Conservation (phyloP, 148 eudicot genomes). For the Heliosperma pusillum region DNA sequence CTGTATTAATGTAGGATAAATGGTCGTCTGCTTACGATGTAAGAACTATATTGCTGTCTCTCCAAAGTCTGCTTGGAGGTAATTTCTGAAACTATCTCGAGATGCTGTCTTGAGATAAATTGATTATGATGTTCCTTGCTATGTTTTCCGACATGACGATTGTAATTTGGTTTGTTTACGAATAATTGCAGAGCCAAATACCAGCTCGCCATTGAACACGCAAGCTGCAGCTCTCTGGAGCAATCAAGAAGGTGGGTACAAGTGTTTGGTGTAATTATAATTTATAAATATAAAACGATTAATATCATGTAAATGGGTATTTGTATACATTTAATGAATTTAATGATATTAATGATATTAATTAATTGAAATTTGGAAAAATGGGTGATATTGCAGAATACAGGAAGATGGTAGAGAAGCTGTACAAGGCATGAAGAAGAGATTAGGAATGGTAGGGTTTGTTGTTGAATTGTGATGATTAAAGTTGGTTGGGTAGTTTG, state of each 20-base stretch:
- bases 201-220: slow-evolving; percentile 83
- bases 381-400: slow-evolving; percentile 54
- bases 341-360: not conserved
- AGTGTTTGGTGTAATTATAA: not conserved
- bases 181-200: slow-evolving; percentile 44
- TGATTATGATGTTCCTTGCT: too few species aligned
- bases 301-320: too few species aligned
- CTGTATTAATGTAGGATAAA: slow-evolving; percentile 51
- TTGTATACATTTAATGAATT: too few species aligned
- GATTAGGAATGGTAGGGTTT: not conserved
- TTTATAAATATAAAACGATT: too few species aligned
- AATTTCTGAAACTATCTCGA: slow-evolving; percentile 5
- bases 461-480: not conserved
- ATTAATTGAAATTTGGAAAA: not conserved
- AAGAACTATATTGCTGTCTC: slow-evolving; percentile 75
- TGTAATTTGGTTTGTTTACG: not conserved
- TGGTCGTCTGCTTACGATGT: slow-evolving; percentile 99
- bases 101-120: too few species aligned
- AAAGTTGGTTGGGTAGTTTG: slow-evolving; percentile 21
- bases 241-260: slow-evolving; percentile 66
- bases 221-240: slow-evolving; percentile 95
- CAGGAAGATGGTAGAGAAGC: slow-evolving; percentile 88
- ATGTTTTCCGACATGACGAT: not conserved
- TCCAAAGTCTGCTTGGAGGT: slow-evolving; percentile 98
- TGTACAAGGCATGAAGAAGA: slow-evolving; percentile 69